Percentiles rank a stretch among this genome's conserved stretches.
phyloP scores from a whole-genome alignment of 2,329 filamentous ascomycete species.

The Colletotrichum sp. region DNA sequence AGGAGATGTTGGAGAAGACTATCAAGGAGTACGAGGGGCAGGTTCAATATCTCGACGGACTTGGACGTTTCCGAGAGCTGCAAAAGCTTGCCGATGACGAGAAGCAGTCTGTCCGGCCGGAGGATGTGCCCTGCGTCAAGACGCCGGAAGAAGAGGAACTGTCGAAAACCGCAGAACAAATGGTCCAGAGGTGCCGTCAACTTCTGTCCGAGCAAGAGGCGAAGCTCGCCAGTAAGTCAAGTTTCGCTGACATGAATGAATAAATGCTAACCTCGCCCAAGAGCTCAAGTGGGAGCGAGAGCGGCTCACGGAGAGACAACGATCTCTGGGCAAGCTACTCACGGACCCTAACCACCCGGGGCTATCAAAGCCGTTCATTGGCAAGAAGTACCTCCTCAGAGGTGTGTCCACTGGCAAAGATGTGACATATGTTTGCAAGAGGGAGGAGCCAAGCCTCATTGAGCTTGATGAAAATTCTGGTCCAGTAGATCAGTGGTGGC shows the following conservation, averaged over 20 bases:
- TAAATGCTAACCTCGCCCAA: conserved; percentile 28
- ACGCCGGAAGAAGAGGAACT: conserved; percentile 36
- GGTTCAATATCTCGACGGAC: conserved; percentile 38
- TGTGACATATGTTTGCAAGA: conserved; percentile 56
- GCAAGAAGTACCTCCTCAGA: conserved; percentile 54
- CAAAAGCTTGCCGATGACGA: conserved; percentile 42
- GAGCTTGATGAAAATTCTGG: conserved; percentile 40
- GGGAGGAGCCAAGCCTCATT: conserved; percentile 45
- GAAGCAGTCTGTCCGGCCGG: conserved; percentile 42
- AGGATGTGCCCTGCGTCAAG: conserved; percentile 40
- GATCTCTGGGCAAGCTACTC: conserved; percentile 43
- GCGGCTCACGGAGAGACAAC: conserved; percentile 37
- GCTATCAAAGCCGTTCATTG: conserved; percentile 41
- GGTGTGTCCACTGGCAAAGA: conserved; percentile 54
- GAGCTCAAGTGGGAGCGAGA: conserved; percentile 35
- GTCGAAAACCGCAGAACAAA: conserved; percentile 34
- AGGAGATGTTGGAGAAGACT: conserved; percentile 33
- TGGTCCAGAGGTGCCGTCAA: conserved; percentile 35
- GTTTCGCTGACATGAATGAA: no score
- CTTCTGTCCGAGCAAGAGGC: conserved; percentile 38
- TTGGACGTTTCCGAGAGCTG: conserved; percentile 41
- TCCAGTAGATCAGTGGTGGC: conserved; percentile 61
- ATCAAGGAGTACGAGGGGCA: conserved; percentile 24
- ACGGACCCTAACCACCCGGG: conserved; percentile 42
- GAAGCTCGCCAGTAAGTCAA: conserved; percentile 39